Evolutionary conservation across 192 early-diverging fungal species (phyloP), one percentile per base, ranked within the genome.

Genomic region (Coemansia sp.): DNA sequence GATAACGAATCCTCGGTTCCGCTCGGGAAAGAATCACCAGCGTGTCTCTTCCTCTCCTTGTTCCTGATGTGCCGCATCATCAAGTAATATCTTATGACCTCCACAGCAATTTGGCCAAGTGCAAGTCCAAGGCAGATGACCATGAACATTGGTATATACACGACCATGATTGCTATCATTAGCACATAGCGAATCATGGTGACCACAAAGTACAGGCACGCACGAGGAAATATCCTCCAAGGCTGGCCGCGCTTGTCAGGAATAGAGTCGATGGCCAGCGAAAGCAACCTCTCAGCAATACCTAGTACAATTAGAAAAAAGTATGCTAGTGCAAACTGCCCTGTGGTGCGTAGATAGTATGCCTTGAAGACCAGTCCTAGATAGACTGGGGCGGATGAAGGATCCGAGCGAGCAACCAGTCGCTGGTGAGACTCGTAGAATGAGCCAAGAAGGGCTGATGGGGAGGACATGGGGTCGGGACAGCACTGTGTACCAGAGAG

Each of bases 171-270:
- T 5, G 73, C 78, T 40, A 80, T 80, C 78, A 80, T 80, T 60
- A 80, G 64, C 47, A 80, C 73, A 56, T 80, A 80, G 60, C 78
- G 73, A 42, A 76, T 69, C 26, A 80, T 67, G 8, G 78, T 80
- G 5, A 73, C 65, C n/a, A 80, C 73, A 59, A 62, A 80, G 70
- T 80, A 80, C 49, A 76, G 39, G 59, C 78, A 80, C 12, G 73
- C 78, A n/a, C 78, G 78, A 12, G 73, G 78, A 32, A 80, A 73
- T 60, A 80, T 80, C 63, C 78, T 58, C 78, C 78, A 80, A 15
- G 78, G 78, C 66, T 80, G 78, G 11, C 78, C 70, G n/a, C 73
- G 78, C 78, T 76, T 80, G 63, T 80, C 78, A 13, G 41, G 69
- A 42, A 80, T 80, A 52, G 62, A 57, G 69, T 80, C 78, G 46